Evolutionary conservation across 805 yeast species (phyloP).

Genomic region (Candida boidinii): DNA sequence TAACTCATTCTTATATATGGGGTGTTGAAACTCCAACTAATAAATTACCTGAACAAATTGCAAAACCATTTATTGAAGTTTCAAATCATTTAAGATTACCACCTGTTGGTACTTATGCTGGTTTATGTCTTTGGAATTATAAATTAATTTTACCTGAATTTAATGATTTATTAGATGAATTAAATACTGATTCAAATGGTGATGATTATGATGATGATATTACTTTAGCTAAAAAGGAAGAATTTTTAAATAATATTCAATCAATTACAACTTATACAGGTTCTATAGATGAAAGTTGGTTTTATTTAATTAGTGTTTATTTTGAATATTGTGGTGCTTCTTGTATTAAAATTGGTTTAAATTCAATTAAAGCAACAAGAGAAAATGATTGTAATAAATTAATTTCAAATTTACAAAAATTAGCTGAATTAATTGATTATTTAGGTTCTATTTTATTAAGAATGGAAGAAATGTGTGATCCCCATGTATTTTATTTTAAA

Average conservation of each 20-base stretch:
- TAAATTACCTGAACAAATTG: conserved; percentile 55
- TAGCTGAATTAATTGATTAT: conserved; percentile 70
- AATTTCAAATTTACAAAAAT: conserved; percentile 39
- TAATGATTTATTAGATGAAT: conserved; percentile 3
- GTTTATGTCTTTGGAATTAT: conserved; percentile 84
- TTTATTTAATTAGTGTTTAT: conserved; percentile 78
- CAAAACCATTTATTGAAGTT: conserved; percentile 59
- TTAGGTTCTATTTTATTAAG: conserved; percentile 65
- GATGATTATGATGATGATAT: conserved; percentile 24
- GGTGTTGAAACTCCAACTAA: conserved; percentile 54
- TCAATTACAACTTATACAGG: conserved; percentile 86
- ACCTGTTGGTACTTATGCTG: conserved; percentile 83
- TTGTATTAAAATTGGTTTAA: conserved; percentile 57
- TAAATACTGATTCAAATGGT: conserved; percentile 13
- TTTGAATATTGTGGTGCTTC: conserved; percentile 79
- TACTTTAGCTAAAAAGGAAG: too few species aligned
- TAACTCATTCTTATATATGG: conserved; percentile 91
- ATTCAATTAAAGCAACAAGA: conserved; percentile 52
- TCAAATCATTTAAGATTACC: conserved; percentile 63
- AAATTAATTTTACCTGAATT: conserved; percentile 51
- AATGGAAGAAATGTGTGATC: conserved; percentile 93
- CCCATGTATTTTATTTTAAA: conserved; percentile 80
- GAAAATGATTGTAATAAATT: conserved; percentile 33
- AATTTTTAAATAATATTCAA: conserved; percentile 61
- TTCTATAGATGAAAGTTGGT: conserved; percentile 88